Percentiles rank a stretch among this genome's conserved stretches.
Evolutionary conservation across 2,329 filamentous ascomycete species (phyloP).

Genomic region (Chaetomium sp.): DNA sequence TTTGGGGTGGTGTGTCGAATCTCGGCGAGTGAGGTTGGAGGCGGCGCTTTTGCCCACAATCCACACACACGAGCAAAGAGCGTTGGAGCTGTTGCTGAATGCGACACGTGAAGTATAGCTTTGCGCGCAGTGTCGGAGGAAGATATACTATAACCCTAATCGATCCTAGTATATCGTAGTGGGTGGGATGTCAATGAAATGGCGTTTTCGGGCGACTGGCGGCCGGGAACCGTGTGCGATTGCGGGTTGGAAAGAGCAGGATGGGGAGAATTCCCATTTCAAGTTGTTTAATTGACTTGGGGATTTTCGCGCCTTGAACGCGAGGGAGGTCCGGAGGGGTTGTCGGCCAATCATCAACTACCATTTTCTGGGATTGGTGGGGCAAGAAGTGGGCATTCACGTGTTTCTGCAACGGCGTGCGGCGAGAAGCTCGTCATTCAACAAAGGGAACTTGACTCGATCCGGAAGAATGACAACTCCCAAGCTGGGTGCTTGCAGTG

Average conservation of each 20-base stretch:
- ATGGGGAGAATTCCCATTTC: constrained; percentile 5
- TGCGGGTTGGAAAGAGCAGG: background rate
- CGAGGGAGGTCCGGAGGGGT: constrained; percentile 17
- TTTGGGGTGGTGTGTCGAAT: background rate
- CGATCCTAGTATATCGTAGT: too few species aligned
- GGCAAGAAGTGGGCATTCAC: constrained; percentile 17
- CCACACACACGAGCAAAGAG: background rate
- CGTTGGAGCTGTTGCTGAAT: constrained; percentile 6
- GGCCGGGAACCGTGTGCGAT: background rate
- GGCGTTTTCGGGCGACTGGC: background rate
- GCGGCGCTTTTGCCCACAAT: background rate
- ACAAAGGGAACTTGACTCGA: constrained; percentile 1
- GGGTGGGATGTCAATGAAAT: background rate
- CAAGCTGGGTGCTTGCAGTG: background rate
- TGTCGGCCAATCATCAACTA: constrained; percentile 14
- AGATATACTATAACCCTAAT: too few species aligned
- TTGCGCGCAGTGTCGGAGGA: background rate
- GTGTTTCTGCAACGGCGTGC: constrained; percentile 6
- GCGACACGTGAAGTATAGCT: constrained; percentile 6
- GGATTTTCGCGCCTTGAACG: constrained; percentile 23
- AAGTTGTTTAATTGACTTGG: constrained; percentile 24
- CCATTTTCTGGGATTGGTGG: background rate
- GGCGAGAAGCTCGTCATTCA: constrained; percentile 7
- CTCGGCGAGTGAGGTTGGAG: constrained; percentile 8
- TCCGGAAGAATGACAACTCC: background rate